Evolutionary conservation across 768 basidiomycete genomes (phyloP).

Genomic region (Pleurotus platypus): DNA sequence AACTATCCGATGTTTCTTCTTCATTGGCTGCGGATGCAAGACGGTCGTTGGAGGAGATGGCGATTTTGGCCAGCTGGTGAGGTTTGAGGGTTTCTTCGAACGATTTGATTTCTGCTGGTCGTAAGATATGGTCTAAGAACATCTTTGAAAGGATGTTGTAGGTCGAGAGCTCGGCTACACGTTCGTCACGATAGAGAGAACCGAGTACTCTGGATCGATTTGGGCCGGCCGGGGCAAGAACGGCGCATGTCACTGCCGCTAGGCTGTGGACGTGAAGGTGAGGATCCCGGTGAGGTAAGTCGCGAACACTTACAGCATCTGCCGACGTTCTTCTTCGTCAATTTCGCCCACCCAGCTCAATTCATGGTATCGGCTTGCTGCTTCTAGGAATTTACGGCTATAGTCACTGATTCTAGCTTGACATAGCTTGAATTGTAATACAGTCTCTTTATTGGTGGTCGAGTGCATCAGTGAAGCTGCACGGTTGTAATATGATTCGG

Average conservation of each 20-base stretch:
- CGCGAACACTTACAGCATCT: constrained; percentile 70
- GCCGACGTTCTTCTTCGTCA: constrained; percentile 88
- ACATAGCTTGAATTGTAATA: constrained; percentile 84
- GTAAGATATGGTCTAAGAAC: constrained; percentile 97
- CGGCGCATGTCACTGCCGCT: constrained; percentile 93
- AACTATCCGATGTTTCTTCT: constrained; percentile 30
- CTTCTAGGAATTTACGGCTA: constrained; percentile 89
- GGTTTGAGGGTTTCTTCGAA: constrained; percentile 86
- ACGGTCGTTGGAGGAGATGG: constrained; percentile 79
- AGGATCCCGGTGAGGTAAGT: not conserved
- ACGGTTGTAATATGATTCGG: constrained; percentile 97
- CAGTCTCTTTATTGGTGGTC: constrained; percentile 72
- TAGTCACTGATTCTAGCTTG: constrained; percentile 96
- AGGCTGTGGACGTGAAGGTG: constrained; percentile 38
- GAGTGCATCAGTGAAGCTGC: constrained; percentile 87
- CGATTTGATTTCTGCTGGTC: constrained; percentile 81
- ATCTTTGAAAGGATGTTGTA: constrained; percentile 94
- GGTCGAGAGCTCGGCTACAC: constrained; percentile 72
- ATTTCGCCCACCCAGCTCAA: constrained; percentile 88
- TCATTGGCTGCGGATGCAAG: constrained; percentile 62
- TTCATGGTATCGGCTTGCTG: constrained; percentile 92
- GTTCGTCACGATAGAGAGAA: constrained; percentile 91
- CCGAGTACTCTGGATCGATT: constrained; percentile 92
- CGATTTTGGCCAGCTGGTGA: constrained; percentile 92
- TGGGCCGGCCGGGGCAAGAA: constrained; percentile 95